Evolutionary conservation across 805 yeast species (phyloP).

Genomic region (Barnettozyma sp.): DNA sequence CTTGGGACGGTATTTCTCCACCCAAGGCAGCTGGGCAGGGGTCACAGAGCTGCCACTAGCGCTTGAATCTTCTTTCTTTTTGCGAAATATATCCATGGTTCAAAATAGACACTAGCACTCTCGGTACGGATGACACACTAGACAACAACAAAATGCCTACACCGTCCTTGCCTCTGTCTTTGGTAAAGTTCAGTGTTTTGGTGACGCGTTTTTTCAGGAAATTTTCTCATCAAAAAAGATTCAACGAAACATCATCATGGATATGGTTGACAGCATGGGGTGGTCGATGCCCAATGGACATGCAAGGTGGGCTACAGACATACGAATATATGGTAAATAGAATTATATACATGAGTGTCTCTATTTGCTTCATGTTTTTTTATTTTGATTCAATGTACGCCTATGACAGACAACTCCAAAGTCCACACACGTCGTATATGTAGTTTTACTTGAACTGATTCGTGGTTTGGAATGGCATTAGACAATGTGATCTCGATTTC

Average conservation of each 20-base stretch:
- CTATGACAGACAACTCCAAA: slow-evolving; percentile 82
- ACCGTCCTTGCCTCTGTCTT: neutral
- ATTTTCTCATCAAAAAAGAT: no score
- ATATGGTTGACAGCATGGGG: no score
- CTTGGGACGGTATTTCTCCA: slow-evolving; percentile 90
- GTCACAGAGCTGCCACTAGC: slow-evolving; percentile 23
- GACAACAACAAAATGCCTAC: no score
- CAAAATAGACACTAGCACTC: no score
- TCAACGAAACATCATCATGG: no score
- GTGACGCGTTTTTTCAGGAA: neutral
- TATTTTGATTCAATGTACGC: slow-evolving; percentile 47
- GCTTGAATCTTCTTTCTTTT: slow-evolving; percentile 23
- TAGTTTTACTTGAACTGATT: slow-evolving; percentile 47
- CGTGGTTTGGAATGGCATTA: slow-evolving; percentile 25
- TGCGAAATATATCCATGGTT: slow-evolving; percentile 16
- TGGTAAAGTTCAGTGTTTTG: neutral
- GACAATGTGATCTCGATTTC: slow-evolving; percentile 38
- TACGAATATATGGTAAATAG: no score
- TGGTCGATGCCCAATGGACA: no score
- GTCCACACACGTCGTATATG: slow-evolving; percentile 97
- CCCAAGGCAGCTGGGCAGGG: slow-evolving; percentile 79
- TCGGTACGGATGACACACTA: no score
- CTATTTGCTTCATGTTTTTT: no score
- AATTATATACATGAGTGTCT: neutral
- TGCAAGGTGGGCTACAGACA: no score